Percentiles rank a stretch among this genome's conserved stretches.
Conservation (phyloP, 163 green algal species). For the Scenedesmus sp. region DNA sequence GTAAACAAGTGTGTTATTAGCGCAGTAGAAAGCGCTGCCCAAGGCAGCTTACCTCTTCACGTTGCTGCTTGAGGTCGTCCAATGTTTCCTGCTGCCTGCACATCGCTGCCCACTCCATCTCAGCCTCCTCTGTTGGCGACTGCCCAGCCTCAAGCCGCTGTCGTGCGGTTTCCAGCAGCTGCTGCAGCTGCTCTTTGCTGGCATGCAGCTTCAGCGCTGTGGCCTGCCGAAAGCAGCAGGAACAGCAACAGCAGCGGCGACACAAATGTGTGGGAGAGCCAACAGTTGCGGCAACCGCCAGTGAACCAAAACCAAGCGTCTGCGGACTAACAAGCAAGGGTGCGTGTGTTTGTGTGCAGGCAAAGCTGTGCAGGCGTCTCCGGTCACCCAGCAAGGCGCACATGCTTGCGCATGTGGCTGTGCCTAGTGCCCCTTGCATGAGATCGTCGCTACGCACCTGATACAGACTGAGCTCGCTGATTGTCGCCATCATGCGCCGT, state of each 20-base stretch:
- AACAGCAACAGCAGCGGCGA: background rate
- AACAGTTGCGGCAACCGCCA: no score
- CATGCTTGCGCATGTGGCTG: background rate
- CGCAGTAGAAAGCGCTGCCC: no score
- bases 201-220: conserved; percentile 81
- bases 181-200: conserved; percentile 73
- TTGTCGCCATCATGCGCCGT: conserved; percentile 89
- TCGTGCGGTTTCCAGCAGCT: conserved; percentile 64
- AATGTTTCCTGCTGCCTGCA: conserved; percentile 63
- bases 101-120: conserved; percentile 79
- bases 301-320: no score
- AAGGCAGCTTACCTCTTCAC: conserved; percentile 33
- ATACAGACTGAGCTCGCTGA: conserved; percentile 88
- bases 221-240: conserved; percentile 63
- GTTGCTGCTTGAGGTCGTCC: conserved; percentile 53
- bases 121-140: conserved; percentile 76
- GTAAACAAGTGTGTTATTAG: no score
- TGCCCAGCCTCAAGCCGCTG: conserved; percentile 66
- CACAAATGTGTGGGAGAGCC: background rate
- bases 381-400: no score
- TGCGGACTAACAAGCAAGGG: no score
- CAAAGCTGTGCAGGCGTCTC: no score
- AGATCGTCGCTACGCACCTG: background rate
- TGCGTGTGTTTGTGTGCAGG: no score
- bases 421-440: no score